Base-by-base conservation (phyloP, 129 eudicot genomes). In the Artemisia annua region DNA sequence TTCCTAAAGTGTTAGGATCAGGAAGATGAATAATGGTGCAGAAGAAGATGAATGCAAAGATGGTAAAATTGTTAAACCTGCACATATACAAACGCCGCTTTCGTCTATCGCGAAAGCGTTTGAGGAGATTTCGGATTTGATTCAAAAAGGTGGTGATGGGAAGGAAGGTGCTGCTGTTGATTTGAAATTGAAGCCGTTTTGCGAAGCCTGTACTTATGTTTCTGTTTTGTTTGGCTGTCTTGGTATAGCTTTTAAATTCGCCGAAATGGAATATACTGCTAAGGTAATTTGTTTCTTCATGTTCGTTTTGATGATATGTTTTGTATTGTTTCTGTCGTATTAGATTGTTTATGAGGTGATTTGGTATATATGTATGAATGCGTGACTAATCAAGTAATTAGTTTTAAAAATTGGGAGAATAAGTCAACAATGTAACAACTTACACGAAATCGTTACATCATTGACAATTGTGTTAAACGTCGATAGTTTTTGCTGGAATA, bases 231-330 rank as follows among this genome's bases (percentile, higher is more conserved):
- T 89, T 77, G 81, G 85, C n/a, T 89, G 77, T 58, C 82, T 89
- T 2, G 96, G 96, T 39, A 80, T 89, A 74, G 96, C 96, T 57
- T 89, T 89, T 63, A 89, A 84, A 82, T 89, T 89, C 67, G 96
- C 96, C 19, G 92, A 89, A 63, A 73, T 85, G 84, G 96, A 90
- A 79, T 90, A 90, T 74, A 80, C 80, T 11, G 71, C 88, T 20
- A 92, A 92, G 98, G 98, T 92, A 20, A 1, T 39, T 39, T 39
- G 46, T n/a, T 44, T 43, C 4, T 13, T 28, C 50, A 26, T 16
- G 0, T 3, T 50, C 2, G 14, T 50, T 54, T 53, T 19, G 0
- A 8, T 48, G 53, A 58, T 67, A 6, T 56, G 1, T 24, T 66
- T 43, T 64, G 26, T 13, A 12, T 50, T 50, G 13, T 11, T 11